Base-by-base conservation (phyloP, 2,329 filamentous ascomycete species). In the Thelonectria rubi region DNA sequence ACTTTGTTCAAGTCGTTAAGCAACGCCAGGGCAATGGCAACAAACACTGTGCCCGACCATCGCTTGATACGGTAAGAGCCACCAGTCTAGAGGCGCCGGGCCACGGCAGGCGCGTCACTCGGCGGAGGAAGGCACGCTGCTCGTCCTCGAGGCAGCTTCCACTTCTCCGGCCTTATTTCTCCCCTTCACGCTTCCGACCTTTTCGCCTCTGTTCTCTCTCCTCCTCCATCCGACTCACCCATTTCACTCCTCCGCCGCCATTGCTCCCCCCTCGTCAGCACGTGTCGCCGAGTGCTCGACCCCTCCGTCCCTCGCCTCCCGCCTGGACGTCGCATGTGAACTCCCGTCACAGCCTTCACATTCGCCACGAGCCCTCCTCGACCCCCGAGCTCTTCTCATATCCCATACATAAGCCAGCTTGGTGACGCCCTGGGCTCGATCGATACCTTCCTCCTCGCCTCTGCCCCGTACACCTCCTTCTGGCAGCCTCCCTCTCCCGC, bases 81-180 rank as follows among this genome's bases (percentile, higher is more conserved):
- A 30, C 10, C 26, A 30, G 26, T 9, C 26, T 30, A 30, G 18
- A 32, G 59, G 59, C 55, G 63, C 55, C 55, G 57, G 55, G 45
- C 40, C 42, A 46, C 58, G 61, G 60, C 50, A 47, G 65, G 64
- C 58, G 66, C 59, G 64, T 71, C 69, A 70, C 64, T 71, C 66
- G 66, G 64, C 58, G 65, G 58, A 60, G 57, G 45, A 46, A 51
- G 34, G 43, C 34, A 59, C 63, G 49, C 46, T n/a, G 14, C 45
- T 15, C 60, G n/a, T 60, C 53, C 39, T 47, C 57, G 12, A 24
- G 14, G 17, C 58, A 42, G 57, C 62, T 69, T 64, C 67, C 68
- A 67, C 69, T 65, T 55, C 66, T 52, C 69, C 66, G 64, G 63
- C 40, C 52, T 32, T 60, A 62, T 54, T 53, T 62, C 18, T 60